Conservation (phyloP, 2,329 filamentous ascomycete species). For the Exserohilum rostratum region DNA sequence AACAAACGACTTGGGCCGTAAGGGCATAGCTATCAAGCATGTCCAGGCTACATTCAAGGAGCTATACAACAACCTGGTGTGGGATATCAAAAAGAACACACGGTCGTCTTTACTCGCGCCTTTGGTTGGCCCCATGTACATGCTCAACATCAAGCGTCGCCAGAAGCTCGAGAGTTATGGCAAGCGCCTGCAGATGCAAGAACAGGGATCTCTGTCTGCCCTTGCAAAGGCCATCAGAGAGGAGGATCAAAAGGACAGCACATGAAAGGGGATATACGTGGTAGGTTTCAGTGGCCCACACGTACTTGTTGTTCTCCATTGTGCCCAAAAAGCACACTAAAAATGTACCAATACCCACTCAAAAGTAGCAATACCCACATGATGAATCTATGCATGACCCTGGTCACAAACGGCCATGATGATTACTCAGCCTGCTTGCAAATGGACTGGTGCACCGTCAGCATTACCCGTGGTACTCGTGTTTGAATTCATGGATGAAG, state of each 20-base stretch:
- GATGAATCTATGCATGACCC: too few species aligned
- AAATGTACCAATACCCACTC: too few species aligned
- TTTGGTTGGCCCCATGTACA: constrained; percentile 29
- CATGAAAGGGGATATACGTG: background rate
- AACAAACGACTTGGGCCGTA: constrained; percentile 62
- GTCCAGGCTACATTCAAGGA: constrained; percentile 53
- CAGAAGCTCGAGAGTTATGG: constrained; percentile 25
- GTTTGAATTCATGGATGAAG: background rate
- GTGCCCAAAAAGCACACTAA: too few species aligned
- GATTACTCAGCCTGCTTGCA: too few species aligned
- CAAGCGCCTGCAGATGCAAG: background rate
- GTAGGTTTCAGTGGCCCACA: background rate
- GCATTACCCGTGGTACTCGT: background rate
- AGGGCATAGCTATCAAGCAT: constrained; percentile 57
- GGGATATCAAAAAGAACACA: constrained; percentile 21
- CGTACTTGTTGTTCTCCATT: background rate
- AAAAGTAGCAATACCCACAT: too few species aligned
- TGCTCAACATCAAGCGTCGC: constrained; percentile 20
- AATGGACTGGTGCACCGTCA: background rate
- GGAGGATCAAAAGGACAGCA: background rate
- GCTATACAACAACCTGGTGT: constrained; percentile 20
- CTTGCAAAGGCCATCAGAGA: constrained; percentile 24
- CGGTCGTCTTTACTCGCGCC: constrained; percentile 25
- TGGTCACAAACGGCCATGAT: too few species aligned
- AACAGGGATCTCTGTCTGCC: constrained; percentile 8